These are phyloP conservation scores for Solanum infundibuliforme DNA, from an alignment of 257 asterid species.

Conservation along the genomic window DNA sequence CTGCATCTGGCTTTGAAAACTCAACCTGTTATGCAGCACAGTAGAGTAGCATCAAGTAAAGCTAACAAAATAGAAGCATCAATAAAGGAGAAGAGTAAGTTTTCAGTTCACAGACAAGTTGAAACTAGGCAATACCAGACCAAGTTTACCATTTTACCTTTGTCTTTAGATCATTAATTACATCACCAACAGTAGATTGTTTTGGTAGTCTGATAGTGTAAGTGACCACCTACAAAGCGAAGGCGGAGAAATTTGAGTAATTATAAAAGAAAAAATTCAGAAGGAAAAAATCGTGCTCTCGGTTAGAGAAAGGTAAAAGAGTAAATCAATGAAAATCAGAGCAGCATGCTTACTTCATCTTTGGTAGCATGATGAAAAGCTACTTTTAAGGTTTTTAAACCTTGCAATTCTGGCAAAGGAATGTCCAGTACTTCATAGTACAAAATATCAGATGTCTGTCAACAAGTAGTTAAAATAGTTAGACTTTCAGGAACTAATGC, in stretches of 20 bases:
- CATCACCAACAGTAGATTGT: constrained; percentile 92
- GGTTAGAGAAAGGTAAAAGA: background rate
- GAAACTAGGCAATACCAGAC: background rate
- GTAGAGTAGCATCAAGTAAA: background rate
- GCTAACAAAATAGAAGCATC: background rate
- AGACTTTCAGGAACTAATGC: background rate
- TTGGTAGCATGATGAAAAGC: constrained; percentile 87
- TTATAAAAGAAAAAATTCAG: background rate
- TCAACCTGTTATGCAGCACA: constrained; percentile 25
- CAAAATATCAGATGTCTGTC: constrained; percentile 76
- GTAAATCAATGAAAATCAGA: background rate
- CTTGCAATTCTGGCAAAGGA: constrained; percentile 93
- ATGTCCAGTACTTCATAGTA: constrained; percentile 95
- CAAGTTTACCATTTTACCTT: constrained; percentile 35
- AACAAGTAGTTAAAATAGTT: background rate
- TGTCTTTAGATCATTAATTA: constrained; percentile 79
- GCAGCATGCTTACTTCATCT: constrained; percentile 58
- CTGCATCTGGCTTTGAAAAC: constrained; percentile 33
- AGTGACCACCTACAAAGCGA: constrained; percentile 48
- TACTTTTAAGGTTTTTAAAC: constrained; percentile 86
- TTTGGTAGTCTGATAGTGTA: constrained; percentile 81
- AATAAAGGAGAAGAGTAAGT: background rate
- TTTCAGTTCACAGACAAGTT: background rate
- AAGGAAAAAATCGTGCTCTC: background rate
- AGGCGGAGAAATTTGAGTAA: background rate